Conservation (phyloP, 2,329 filamentous ascomycete species). For the Ophiostoma ulmi region DNA sequence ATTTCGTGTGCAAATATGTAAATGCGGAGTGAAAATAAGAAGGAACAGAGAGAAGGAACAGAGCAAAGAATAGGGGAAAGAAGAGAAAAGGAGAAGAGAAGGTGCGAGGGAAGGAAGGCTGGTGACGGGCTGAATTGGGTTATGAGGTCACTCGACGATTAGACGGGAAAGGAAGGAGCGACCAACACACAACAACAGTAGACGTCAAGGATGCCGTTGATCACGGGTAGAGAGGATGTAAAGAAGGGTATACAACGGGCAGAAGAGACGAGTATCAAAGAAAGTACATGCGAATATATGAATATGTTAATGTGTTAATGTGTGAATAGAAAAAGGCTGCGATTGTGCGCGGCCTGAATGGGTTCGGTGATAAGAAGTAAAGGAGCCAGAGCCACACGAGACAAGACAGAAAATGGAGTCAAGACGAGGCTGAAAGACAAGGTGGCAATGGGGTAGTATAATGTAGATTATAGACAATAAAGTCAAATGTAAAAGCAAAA, state of each 20-base stretch:
- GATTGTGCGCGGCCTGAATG: not conserved
- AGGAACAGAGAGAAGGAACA: not conserved
- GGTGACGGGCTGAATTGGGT: conserved; percentile 1
- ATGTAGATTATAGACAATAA: not conserved
- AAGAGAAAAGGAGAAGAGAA: not conserved
- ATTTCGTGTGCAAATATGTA: not conserved
- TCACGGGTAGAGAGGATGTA: not conserved
- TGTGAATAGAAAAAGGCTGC: not conserved
- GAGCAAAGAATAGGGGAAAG: not conserved
- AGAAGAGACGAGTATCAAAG: not conserved
- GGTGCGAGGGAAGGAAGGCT: not conserved
- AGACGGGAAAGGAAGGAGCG: conserved; percentile 8
- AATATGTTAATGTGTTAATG: not conserved
- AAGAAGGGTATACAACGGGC: not conserved
- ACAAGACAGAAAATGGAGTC: not conserved
- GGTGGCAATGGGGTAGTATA: not conserved
- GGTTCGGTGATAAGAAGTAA: not conserved
- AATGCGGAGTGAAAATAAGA: too few species aligned
- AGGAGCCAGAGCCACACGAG: conserved; percentile 8
- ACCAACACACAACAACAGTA: not conserved
- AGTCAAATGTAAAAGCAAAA: not conserved
- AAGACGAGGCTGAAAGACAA: conserved; percentile 15
- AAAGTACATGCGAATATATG: not conserved
- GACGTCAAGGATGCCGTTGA: not conserved
- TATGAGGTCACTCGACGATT: not conserved